Percentiles rank a stretch among this genome's conserved stretches.
phyloP scores from a whole-genome alignment of 192 early-diverging fungal species.

The Anaeromyces robustus region DNA sequence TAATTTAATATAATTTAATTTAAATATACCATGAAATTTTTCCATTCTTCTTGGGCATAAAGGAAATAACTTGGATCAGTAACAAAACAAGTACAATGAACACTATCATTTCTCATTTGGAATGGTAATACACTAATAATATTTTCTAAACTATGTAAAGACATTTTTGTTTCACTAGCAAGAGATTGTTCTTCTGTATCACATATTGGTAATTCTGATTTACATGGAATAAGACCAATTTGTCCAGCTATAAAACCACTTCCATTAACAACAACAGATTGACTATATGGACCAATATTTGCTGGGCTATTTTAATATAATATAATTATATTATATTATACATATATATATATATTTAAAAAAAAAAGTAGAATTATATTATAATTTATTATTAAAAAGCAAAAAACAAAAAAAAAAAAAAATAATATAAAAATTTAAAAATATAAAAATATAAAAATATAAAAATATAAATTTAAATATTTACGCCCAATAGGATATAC shows the following conservation, averaged over 20 bases:
- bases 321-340: too few relatives aligned
- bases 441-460: too few relatives aligned
- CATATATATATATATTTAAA: too few relatives aligned
- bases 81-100: conserved; percentile 44
- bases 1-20: neutral
- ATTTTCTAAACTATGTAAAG: conserved; percentile 32
- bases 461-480: too few relatives aligned
- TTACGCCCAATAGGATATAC: conserved; percentile 74
- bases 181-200: conserved; percentile 13
- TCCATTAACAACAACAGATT: conserved; percentile 37
- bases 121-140: conserved; percentile 18
- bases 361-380: too few relatives aligned
- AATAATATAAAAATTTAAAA: too few relatives aligned
- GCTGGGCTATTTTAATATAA: conserved; percentile 31
- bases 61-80: conserved; percentile 10
- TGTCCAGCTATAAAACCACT: conserved; percentile 54
- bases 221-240: conserved; percentile 55
- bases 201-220: conserved; percentile 31
- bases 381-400: neutral
- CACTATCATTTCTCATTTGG: conserved; percentile 12
- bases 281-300: conserved; percentile 76
- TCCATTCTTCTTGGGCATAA: conserved; percentile 18
- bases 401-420: conserved; percentile 2
- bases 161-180: conserved; percentile 25
- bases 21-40: conserved; percentile 4